phyloP scores from a whole-genome alignment of 257 asterid species.

The Solanum peruvianum region DNA sequence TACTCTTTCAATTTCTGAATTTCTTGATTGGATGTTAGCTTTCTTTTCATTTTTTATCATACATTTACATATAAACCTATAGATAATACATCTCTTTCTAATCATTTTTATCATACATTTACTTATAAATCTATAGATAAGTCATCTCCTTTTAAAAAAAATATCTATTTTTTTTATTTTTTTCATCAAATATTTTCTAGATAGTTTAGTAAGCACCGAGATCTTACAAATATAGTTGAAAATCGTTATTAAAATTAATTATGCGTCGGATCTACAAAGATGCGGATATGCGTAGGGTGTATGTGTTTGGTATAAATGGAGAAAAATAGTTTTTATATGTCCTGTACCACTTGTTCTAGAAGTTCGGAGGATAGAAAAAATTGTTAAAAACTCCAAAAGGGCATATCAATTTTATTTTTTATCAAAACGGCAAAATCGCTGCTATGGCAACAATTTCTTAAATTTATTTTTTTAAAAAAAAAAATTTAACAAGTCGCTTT shows the following conservation, averaged over 20 bases:
- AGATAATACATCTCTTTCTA: neutral
- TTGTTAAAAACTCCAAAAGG: too few species aligned
- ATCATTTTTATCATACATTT: too few species aligned
- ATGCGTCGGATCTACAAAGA: too few species aligned
- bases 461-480: too few species aligned
- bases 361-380: too few species aligned
- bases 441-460: too few species aligned
- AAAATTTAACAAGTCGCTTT: too few species aligned
- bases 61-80: too few species aligned
- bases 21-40: conserved; percentile 27
- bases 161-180: neutral
- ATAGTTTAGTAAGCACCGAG: neutral
- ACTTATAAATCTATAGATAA: neutral
- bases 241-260: too few species aligned
- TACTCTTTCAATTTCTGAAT: neutral
- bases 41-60: neutral
- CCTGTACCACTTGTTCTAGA: neutral
- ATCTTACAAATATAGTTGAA: neutral
- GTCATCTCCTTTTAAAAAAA: too few species aligned
- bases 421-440: too few species aligned
- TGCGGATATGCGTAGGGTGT: neutral
- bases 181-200: neutral
- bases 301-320: neutral
- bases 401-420: too few species aligned
- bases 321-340: neutral